These are phyloP conservation scores for Cryptococcus depauperatus DNA, from an alignment of 1,284 basidiomycete species.

Conservation along the genomic window DNA sequence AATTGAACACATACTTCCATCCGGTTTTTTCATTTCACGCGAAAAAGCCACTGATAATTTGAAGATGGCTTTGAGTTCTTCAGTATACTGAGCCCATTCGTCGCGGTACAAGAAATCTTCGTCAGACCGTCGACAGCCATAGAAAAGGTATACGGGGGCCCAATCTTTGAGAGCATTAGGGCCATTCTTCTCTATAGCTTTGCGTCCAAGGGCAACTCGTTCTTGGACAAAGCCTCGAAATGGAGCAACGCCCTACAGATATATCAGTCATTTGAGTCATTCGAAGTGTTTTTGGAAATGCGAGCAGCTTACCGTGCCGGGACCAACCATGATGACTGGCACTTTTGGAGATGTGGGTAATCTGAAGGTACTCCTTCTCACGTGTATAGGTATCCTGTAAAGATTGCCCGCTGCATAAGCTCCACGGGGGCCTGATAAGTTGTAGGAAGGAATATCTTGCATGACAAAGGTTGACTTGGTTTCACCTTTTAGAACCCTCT, in stretches of 20 bases:
- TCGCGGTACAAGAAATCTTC: constrained; percentile 92
- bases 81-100: constrained; percentile 83
- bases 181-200: constrained; percentile 87
- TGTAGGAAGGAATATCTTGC: constrained; percentile 59
- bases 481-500: constrained; percentile 45
- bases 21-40: constrained; percentile 65
- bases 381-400: constrained; percentile 86
- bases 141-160: constrained; percentile 91
- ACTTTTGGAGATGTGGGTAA: constrained; percentile 95
- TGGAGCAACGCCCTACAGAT: constrained; percentile 75
- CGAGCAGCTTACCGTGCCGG: constrained; percentile 70
- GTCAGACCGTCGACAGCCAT: constrained; percentile 78
- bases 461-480: constrained; percentile 34
- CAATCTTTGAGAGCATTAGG: constrained; percentile 82
- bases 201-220: constrained; percentile 86
- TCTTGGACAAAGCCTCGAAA: constrained; percentile 99
- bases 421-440: constrained; percentile 79
- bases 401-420: constrained; percentile 58
- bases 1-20: constrained; percentile 54
- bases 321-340: constrained; percentile 97
- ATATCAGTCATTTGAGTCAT: background rate
- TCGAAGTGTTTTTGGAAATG: background rate
- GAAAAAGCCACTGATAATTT: constrained; percentile 81
- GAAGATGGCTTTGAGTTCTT: constrained; percentile 86
- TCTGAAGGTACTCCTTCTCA: constrained; percentile 91